phyloP scores from a whole-genome alignment of 495 filamentous ascomycete genomes.

The Podospora tetraspora region DNA sequence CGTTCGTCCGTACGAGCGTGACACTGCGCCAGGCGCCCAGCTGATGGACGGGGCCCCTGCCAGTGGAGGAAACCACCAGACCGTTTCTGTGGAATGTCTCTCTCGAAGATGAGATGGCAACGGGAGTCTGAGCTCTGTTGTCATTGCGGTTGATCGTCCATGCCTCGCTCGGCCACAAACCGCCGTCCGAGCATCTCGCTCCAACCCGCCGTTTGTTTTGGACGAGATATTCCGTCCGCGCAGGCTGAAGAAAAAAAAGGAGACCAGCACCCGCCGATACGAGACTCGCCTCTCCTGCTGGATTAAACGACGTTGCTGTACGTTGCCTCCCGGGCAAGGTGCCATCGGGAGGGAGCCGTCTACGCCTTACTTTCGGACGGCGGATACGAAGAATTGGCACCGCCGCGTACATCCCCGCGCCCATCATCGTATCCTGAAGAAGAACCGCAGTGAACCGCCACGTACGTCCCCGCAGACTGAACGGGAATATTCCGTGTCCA shows the following conservation, averaged over 20 bases:
- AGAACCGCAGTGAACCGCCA: neutral
- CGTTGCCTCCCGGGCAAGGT: neutral
- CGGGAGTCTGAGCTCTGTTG: neutral
- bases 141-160: no score
- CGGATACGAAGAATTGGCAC: neutral
- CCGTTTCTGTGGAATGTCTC: neutral
- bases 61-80: no score
- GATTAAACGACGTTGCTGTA: neutral
- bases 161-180: neutral
- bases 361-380: neutral
- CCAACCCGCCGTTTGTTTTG: neutral
- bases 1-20: neutral
- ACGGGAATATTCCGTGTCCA: neutral
- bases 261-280: neutral
- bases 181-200: neutral
- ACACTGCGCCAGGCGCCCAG: neutral
- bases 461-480: neutral
- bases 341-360: neutral
- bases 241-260: neutral
- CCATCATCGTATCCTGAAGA: neutral
- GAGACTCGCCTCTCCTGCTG: neutral
- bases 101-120: neutral
- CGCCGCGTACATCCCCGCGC: no score
- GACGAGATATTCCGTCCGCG: neutral
- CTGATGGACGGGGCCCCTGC: neutral